A percentile compares a stretch with the other conserved stretches of the same genome.
These are phyloP conservation scores for Berberis vulgaris DNA, from an alignment of 164 flowering plant genomes.

Conservation along the genomic window DNA sequence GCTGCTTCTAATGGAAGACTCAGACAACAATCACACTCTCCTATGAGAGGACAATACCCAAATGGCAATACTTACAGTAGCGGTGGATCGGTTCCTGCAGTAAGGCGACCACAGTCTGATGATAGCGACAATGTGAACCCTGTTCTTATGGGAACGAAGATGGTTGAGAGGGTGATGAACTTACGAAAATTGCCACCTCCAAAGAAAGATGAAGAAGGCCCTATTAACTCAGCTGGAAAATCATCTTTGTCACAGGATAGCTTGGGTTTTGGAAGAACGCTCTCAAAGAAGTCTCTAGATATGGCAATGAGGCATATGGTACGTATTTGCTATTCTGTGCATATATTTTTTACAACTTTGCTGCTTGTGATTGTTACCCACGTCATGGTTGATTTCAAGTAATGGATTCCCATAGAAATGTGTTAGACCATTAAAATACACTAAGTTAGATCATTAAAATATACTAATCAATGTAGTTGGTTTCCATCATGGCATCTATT, in stretches of 20 bases:
- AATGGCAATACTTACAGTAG: constrained; percentile 31
- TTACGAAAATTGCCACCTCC: constrained; percentile 86
- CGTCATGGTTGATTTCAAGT: too few relatives aligned
- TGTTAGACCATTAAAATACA: too few relatives aligned
- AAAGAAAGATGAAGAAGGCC: constrained; percentile 48
- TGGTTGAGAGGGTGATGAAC: constrained; percentile 92
- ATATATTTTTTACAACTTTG: too few relatives aligned
- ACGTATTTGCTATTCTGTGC: constrained; percentile 5
- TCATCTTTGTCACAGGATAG: constrained; percentile 52
- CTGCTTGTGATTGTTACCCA: too few relatives aligned
- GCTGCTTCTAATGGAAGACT: constrained; percentile 45
- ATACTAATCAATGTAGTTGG: too few relatives aligned
- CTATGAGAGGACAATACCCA: constrained; percentile 62
- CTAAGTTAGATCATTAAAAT: too few relatives aligned
- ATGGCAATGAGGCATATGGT: constrained; percentile 98
- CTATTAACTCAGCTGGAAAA: constrained; percentile 43
- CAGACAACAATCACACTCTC: constrained; percentile 42
- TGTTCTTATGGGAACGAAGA: constrained; percentile 63
- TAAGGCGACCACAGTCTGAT: constrained; percentile 34
- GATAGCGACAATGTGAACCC: constrained; percentile 66
- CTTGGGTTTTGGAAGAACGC: constrained; percentile 78
- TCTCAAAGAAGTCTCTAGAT: constrained; percentile 80
- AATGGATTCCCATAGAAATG: too few relatives aligned
- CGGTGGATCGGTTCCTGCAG: constrained; percentile 43
- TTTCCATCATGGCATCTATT: too few relatives aligned